Evolutionary conservation across 1,139 yeast species (phyloP).

Genomic region (Sugiyamaella sp.): DNA sequence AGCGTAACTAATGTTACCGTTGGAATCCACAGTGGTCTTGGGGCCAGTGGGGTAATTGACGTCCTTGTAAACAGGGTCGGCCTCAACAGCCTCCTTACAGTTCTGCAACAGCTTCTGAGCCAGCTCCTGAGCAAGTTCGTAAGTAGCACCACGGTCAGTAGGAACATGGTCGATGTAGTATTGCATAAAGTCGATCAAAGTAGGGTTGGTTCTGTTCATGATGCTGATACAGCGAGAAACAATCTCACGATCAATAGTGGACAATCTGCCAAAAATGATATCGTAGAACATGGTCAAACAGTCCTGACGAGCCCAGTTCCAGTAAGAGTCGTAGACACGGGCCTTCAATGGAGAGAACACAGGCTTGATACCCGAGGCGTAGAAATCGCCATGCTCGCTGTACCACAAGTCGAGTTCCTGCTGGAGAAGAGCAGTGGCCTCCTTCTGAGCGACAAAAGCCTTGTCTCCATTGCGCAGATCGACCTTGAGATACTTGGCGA

Average conservation of each 20-base stretch:
- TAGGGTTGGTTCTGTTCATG: conserved; percentile 96
- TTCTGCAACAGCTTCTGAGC: conserved; percentile 95
- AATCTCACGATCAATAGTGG: conserved; percentile 91
- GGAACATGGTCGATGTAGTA: conserved; percentile 95
- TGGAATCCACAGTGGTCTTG: conserved; percentile 80
- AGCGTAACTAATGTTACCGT: conserved; percentile 81
- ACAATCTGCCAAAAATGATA: conserved; percentile 90
- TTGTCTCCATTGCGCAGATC: conserved; percentile 92
- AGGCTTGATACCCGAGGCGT: conserved; percentile 89
- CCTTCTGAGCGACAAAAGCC: conserved; percentile 82
- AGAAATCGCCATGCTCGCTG: conserved; percentile 93
- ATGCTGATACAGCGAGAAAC: conserved; percentile 95
- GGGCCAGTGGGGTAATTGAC: conserved; percentile 95
- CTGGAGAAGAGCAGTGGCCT: conserved; percentile 81
- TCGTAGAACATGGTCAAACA: conserved; percentile 92
- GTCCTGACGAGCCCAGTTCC: conserved; percentile 99
- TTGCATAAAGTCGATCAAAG: conserved; percentile 94
- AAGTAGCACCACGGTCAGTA: conserved; percentile 82
- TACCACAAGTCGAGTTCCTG: conserved; percentile 91
- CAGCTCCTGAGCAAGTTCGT: conserved; percentile 82
- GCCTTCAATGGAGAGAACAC: conserved; percentile 91
- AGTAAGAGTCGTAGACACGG: conserved; percentile 93
- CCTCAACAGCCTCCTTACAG: conserved; percentile 82
- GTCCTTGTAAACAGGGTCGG: conserved; percentile 92
- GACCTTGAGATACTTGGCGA: conserved; percentile 91